These are phyloP conservation scores for Sporothrix brunneoviolacea DNA, from an alignment of 2,329 filamentous ascomycete genomes.

Conservation along the genomic window DNA sequence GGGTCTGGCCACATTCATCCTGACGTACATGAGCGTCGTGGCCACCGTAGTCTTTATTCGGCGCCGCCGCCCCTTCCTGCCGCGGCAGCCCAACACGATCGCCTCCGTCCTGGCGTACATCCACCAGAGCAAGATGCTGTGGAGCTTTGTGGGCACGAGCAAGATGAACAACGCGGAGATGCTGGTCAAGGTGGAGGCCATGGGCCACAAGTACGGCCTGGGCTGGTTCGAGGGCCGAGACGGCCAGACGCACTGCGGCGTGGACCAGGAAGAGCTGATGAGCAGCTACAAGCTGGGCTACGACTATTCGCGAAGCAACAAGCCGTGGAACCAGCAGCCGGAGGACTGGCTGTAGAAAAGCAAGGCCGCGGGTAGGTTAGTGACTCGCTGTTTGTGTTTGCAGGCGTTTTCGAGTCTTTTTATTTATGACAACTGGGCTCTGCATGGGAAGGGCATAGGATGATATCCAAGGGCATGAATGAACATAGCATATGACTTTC, in stretches of 20 bases:
- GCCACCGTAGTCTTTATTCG: conserved; percentile 54
- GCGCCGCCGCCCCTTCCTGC: conserved; percentile 64
- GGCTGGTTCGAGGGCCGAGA: conserved; percentile 73
- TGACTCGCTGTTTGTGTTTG: no score
- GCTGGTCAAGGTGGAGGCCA: conserved; percentile 49
- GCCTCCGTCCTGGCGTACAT: conserved; percentile 70
- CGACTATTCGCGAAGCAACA: conserved; percentile 40
- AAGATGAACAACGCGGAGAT: conserved; percentile 56
- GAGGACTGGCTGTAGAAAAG: conserved; percentile 30
- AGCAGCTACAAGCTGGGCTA: conserved; percentile 59
- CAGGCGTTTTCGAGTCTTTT: no score
- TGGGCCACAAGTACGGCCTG: conserved; percentile 54
- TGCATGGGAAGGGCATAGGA: no score
- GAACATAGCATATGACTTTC: no score
- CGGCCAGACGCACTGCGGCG: conserved; percentile 65
- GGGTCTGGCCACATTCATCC: conserved; percentile 52
- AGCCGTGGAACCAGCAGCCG: conserved; percentile 40
- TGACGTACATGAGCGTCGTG: conserved; percentile 57
- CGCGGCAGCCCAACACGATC: conserved; percentile 72
- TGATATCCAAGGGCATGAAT: no score
- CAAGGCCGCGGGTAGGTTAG: no score
- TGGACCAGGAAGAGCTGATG: conserved; percentile 68
- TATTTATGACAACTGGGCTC: no score
- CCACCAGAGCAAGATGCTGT: conserved; percentile 74
- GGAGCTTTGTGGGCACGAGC: conserved; percentile 65